Evolutionary conservation across 2,329 filamentous ascomycete genomes (phyloP).

Genomic region (Pleoardoris graminearum): DNA sequence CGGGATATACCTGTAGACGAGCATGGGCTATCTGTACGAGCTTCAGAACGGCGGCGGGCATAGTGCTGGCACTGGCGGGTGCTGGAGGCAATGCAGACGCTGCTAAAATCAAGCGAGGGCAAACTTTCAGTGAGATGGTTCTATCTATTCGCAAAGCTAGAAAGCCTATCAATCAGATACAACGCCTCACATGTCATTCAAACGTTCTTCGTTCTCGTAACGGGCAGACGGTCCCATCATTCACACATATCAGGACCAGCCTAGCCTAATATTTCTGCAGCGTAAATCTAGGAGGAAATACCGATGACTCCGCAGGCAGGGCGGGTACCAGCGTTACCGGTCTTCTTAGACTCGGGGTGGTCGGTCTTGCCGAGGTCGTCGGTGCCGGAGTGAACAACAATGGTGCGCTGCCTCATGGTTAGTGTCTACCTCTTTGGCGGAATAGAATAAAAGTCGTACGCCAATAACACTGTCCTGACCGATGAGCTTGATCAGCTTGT

Average conservation of each 20-base stretch:
- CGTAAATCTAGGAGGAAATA: constrained; percentile 60
- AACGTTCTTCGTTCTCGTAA: neutral
- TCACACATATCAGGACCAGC: too few species aligned
- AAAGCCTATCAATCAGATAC: neutral
- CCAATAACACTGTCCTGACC: constrained; percentile 93
- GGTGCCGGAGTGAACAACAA: constrained; percentile 92
- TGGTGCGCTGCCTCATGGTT: constrained; percentile 68
- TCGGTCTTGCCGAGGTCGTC: constrained; percentile 94
- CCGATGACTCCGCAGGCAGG: constrained; percentile 97
- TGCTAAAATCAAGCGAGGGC: too few species aligned
- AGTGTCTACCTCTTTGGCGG: neutral
- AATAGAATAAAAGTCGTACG: constrained; percentile 56
- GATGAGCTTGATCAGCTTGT: constrained; percentile 92
- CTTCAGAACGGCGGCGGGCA: too few species aligned
- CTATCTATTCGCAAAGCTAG: constrained; percentile 1
- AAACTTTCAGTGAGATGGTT: neutral
- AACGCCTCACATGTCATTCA: neutral
- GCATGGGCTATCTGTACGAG: too few species aligned
- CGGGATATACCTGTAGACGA: too few species aligned
- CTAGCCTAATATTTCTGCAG: neutral
- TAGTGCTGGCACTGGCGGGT: too few species aligned
- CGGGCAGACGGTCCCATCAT: too few species aligned
- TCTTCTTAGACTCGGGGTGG: constrained; percentile 96
- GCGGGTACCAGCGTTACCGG: constrained; percentile 89
- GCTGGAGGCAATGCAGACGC: too few species aligned